Base-by-base conservation (phyloP, 257 asterid species). In the Plantago elongata region DNA sequence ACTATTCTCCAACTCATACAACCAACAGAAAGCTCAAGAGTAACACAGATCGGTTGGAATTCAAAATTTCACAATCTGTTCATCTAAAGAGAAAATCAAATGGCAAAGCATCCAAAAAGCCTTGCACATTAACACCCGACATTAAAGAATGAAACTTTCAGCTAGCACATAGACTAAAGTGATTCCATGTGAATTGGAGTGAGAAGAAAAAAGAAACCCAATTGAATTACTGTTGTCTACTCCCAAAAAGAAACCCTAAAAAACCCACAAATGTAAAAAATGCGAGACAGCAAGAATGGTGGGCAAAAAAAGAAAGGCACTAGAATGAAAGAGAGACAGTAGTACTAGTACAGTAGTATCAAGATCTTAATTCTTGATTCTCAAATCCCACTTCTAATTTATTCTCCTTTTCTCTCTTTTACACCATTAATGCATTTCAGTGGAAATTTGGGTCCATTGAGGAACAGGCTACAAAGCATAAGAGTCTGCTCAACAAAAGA, bases 361-460 rank as follows among this genome's bases (percentile, higher is more conserved):
- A 17, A 60, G 75, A 66, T 47, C 62, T 70, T 66, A 54, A 48
- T 29, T 16, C 57, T 67, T 73, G 49, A 67, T 5, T 66, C 72
- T 64, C 62, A 61, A 49, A 47, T n/a, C 37, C 42, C 56, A 29
- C 45, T 52, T 47, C 40, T 22, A 65, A 7, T 15, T 17, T 49
- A 49, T 49, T 14, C 54, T n/a, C 18, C 17, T 49, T 54, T 10
- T 55, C 22, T 40, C 18, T 30, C 54, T 27, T 61, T 74, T 74
- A 50, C 74, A 74, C 82, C 81, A 78, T 73, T 69, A 67, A 69
- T 69, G 61, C 48, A 63, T 30, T 56, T 74, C 59, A 73, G 87
- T 83, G 87, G 87, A 71, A 37, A 63, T 55, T 34, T 66, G 90
- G 90, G 85, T 85, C 87, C 90, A 80, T 72, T 49, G 17, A 17